Conservation (phyloP, 768 basidiomycete species). For the Pholiota microspora region DNA sequence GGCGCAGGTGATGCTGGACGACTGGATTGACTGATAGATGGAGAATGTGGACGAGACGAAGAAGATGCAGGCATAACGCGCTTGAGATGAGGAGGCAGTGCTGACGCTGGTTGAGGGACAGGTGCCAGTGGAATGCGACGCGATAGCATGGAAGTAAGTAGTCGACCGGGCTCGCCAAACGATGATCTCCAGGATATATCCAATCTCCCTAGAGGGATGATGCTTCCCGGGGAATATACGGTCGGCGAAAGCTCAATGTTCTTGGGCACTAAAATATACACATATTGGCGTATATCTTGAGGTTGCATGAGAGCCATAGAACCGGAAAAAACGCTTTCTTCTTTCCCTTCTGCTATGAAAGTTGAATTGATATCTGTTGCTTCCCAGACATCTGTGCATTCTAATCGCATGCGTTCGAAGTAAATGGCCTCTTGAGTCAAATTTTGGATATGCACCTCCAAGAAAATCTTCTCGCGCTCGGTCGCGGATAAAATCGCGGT, state of each 20-base stretch:
- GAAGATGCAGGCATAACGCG: slow-evolving; percentile 38
- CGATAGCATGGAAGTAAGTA: slow-evolving; percentile 87
- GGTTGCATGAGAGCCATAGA: slow-evolving; percentile 75
- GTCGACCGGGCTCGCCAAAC: slow-evolving; percentile 81
- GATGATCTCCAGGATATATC: slow-evolving; percentile 88
- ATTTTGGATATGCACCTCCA: slow-evolving; percentile 93
- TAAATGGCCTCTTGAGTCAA: slow-evolving; percentile 72
- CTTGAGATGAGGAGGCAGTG: slow-evolving; percentile 77
- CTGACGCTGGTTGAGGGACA: slow-evolving; percentile 56
- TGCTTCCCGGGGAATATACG: slow-evolving; percentile 59
- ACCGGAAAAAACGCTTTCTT: slow-evolving; percentile 52
- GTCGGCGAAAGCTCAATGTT: slow-evolving; percentile 41
- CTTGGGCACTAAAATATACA: slow-evolving; percentile 74
- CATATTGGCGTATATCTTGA: slow-evolving; percentile 82
- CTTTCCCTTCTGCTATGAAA: slow-evolving; percentile 21
- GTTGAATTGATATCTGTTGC: slow-evolving; percentile 53
- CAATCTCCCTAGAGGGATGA: slow-evolving; percentile 80
- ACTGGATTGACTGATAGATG: slow-evolving; percentile 38
- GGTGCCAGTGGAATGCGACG: slow-evolving; percentile 66
- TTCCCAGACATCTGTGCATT: slow-evolving; percentile 66
- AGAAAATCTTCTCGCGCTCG: slow-evolving; percentile 81
- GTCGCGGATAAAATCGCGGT: slow-evolving; percentile 59
- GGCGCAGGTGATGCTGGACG: slow-evolving; percentile 59
- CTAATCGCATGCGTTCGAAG: slow-evolving; percentile 81
- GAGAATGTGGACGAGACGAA: slow-evolving; percentile 57